phyloP scores from a whole-genome alignment of 805 yeast species.

The Maudiozyma turicensis region DNA sequence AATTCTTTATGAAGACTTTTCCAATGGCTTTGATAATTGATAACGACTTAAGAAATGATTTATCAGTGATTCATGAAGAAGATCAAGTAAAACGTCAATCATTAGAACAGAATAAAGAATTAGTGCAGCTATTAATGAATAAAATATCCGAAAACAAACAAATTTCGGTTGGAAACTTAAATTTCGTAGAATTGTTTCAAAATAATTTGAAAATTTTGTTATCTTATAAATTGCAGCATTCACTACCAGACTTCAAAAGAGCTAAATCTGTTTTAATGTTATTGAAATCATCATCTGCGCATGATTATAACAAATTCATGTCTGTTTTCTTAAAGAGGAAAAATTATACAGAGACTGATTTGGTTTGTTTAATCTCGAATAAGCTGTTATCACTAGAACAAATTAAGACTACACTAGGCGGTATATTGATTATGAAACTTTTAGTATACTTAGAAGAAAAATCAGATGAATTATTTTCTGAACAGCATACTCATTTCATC shows the following conservation, averaged over 20 bases:
- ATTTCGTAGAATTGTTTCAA: slow-evolving; percentile 24
- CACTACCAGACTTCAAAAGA: slow-evolving; percentile 3
- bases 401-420: slow-evolving; percentile 18
- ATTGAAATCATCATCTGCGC: slow-evolving; percentile 13
- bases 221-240: not conserved
- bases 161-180: not conserved
- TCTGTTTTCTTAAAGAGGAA: slow-evolving; percentile 26
- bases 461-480: not conserved
- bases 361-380: slow-evolving; percentile 16
- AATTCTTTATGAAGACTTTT: slow-evolving; percentile 25
- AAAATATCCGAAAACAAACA: not conserved
- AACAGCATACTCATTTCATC: slow-evolving; percentile 3
- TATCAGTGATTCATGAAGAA: slow-evolving; percentile 21
- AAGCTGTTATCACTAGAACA: slow-evolving; percentile 24
- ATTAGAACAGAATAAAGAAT: slow-evolving; percentile 13
- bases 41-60: slow-evolving; percentile 18
- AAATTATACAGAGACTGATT: slow-evolving; percentile 14
- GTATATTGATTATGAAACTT: slow-evolving; percentile 9
- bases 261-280: slow-evolving; percentile 16
- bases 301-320: slow-evolving; percentile 27
- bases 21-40: slow-evolving; percentile 23
- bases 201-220: slow-evolving; percentile 19
- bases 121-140: slow-evolving; percentile 10
- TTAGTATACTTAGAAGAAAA: slow-evolving; percentile 3
- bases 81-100: slow-evolving; percentile 21